Evolutionary conservation across 192 early-diverging fungal genomes (phyloP), one percentile per base, ranked within the genome.

Genomic region (Backusella tuberculispora): DNA sequence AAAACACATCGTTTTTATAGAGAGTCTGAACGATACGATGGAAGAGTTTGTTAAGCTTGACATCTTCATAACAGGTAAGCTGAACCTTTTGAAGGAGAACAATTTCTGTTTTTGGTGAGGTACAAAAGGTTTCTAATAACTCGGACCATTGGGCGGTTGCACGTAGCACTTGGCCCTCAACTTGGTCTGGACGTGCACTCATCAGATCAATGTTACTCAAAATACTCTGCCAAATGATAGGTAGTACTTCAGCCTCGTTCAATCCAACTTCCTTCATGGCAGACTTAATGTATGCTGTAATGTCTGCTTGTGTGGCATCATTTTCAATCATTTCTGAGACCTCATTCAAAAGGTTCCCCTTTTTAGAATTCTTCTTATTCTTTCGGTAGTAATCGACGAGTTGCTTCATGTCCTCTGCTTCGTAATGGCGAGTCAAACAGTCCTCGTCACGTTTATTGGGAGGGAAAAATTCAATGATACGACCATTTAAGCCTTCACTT

Each of bases 1-100:
- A 95, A 19, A 98, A 80, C 37, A 95, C 94, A 75, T 97, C 97
- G 67, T 92, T 85, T 78, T 96, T 90, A 89, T 98, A 98, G 66
- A 98, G 86, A 34, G 86, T 81, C 50, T 91, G 87, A 53, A 95
- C 88, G 48, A 97, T 95, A 73, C 87, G 86, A 71, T 91, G 89
- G 86, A 94, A 98, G 77, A 89, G 85, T 88, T 95, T 96, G 63
- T 91, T 91, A 73, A 98, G 90, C 65, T 92, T 92, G 6, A 93
- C 90, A 82, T 98, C 93, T 74, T 93, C 92, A 82, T 97, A 96
- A 80, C 91, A 94, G 78, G 90, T 87, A 56, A 88, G 78, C 85
- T 98, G 97, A 44, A 97, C 90, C 56, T 92, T 88, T 82, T 93
- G 94, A 41, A 98, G 83, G 44, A 98, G 86, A 8, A 87, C 80